These are phyloP conservation scores for Meyerozyma sp. DNA, from an alignment of 1,139 yeast species.

Conservation along the genomic window DNA sequence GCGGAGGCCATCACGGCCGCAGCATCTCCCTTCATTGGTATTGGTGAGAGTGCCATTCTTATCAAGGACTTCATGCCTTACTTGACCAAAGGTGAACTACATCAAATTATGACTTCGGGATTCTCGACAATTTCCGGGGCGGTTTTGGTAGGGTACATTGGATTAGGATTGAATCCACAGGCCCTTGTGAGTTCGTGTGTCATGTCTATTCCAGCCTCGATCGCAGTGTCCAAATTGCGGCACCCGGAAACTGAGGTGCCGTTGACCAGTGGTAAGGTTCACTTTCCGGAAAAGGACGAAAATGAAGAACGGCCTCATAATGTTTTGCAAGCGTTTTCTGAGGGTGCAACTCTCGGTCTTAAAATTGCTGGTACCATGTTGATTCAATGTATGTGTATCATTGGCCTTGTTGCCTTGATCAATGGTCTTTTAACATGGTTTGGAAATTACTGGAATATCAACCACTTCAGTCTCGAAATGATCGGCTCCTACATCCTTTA, in stretches of 20 bases:
- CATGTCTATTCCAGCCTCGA: slow-evolving; percentile 66
- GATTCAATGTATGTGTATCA: slow-evolving; percentile 60
- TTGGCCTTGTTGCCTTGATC: slow-evolving; percentile 54
- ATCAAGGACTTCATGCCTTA: slow-evolving; percentile 59
- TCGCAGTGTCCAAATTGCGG: slow-evolving; percentile 60
- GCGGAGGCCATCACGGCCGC: slow-evolving; percentile 69
- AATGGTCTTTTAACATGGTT: slow-evolving; percentile 61
- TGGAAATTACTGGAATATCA: slow-evolving; percentile 59
- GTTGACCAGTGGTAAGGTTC: slow-evolving; percentile 45
- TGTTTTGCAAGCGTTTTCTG: slow-evolving; percentile 59
- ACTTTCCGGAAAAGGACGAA: slow-evolving; percentile 35
- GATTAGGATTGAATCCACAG: slow-evolving; percentile 60
- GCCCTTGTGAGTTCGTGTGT: slow-evolving; percentile 65
- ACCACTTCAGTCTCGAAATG: slow-evolving; percentile 48
- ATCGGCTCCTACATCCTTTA: slow-evolving; percentile 56
- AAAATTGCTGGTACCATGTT: slow-evolving; percentile 56
- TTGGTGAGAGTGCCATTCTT: slow-evolving; percentile 63
- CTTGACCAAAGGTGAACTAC: slow-evolving; percentile 59
- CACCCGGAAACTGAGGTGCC: slow-evolving; percentile 59
- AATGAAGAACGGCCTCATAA: slow-evolving; percentile 46
- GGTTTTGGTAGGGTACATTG: slow-evolving; percentile 60
- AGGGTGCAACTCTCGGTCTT: slow-evolving; percentile 60
- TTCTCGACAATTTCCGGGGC: slow-evolving; percentile 67
- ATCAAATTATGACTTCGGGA: slow-evolving; percentile 63
- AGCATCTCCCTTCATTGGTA: slow-evolving; percentile 66